These are phyloP conservation scores for Cornus kousa DNA, from an alignment of 148 eudicot genomes.

Conservation along the genomic window DNA sequence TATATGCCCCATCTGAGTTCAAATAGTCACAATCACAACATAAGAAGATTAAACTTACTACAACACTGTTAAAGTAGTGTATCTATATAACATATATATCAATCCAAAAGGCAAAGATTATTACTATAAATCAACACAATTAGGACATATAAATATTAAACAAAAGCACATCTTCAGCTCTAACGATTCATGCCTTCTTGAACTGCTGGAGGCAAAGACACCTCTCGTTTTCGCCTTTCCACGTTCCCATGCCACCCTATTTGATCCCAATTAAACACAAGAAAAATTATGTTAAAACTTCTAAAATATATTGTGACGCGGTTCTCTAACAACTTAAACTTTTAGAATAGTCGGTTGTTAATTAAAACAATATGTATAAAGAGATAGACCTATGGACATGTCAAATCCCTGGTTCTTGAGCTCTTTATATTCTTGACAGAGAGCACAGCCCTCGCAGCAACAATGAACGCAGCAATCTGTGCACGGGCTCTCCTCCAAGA, in stretches of 20 bases:
- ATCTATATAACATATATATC: too few species aligned
- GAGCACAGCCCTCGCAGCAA: conserved; percentile 6
- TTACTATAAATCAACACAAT: neutral
- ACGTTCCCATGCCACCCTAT: conserved; percentile 6
- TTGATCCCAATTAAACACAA: neutral
- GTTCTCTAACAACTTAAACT: neutral
- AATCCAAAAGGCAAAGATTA: neutral
- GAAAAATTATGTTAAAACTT: neutral
- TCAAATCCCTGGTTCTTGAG: conserved; percentile 6
- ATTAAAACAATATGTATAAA: neutral
- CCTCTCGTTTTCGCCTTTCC: conserved; percentile 7
- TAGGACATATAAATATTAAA: neutral
- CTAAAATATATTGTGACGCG: too few species aligned
- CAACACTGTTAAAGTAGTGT: neutral
- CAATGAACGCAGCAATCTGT: conserved; percentile 4
- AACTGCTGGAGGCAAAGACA: neutral
- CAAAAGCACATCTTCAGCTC: neutral
- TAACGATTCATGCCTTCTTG: neutral
- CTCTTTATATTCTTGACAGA: conserved; percentile 8
- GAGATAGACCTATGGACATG: neutral
- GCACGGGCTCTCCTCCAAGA: neutral
- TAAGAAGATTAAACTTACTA: neutral
- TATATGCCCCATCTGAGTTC: too few species aligned
- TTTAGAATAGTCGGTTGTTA: neutral
- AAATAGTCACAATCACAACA: neutral